Evolutionary conservation across 2,329 filamentous ascomycete species (phyloP).

Genomic region (Diaporthe sp.): DNA sequence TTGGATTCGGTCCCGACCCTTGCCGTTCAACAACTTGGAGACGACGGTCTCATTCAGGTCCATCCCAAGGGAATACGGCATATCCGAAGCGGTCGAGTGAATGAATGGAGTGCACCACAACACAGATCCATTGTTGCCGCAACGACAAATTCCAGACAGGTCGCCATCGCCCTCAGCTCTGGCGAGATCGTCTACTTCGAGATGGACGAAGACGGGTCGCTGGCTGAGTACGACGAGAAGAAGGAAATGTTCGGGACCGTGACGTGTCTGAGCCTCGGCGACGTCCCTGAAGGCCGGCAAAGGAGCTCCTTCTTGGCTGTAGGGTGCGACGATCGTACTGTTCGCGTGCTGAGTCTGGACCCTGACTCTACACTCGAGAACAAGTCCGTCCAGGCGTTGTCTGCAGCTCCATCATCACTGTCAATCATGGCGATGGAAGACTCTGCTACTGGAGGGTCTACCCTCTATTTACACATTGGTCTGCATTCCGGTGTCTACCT

Average conservation of each 20-base stretch:
- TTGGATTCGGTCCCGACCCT: slow-evolving; percentile 89
- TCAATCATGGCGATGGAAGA: slow-evolving; percentile 97
- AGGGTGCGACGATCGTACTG: slow-evolving; percentile 95
- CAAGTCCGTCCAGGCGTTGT: slow-evolving; percentile 94
- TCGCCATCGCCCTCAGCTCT: slow-evolving; percentile 93
- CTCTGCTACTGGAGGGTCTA: slow-evolving; percentile 87
- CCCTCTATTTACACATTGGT: slow-evolving; percentile 95
- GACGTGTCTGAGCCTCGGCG: slow-evolving; percentile 92
- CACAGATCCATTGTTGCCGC: slow-evolving; percentile 96
- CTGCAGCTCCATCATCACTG: slow-evolving; percentile 87
- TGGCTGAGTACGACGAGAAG: slow-evolving; percentile 95
- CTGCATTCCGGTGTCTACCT: slow-evolving; percentile 96
- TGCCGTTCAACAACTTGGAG: slow-evolving; percentile 92
- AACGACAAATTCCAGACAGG: slow-evolving; percentile 91
- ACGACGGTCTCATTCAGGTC: slow-evolving; percentile 92
- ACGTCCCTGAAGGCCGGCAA: slow-evolving; percentile 89
- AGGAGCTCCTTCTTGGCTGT: slow-evolving; percentile 95
- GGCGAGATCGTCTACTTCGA: slow-evolving; percentile 99
- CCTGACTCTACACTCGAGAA: slow-evolving; percentile 92
- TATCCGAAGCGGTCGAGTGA: slow-evolving; percentile 82
- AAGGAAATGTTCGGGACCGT: slow-evolving; percentile 96
- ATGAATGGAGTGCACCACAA: slow-evolving; percentile 93
- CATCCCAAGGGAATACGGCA: slow-evolving; percentile 97
- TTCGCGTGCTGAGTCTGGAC: slow-evolving; percentile 90
- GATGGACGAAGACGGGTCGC: slow-evolving; percentile 89